Percentiles rank a stretch among this genome's conserved stretches.
These are phyloP conservation scores for Eucalyptus regnans DNA, from an alignment of 345 rosid genomes.

Conservation along the genomic window DNA sequence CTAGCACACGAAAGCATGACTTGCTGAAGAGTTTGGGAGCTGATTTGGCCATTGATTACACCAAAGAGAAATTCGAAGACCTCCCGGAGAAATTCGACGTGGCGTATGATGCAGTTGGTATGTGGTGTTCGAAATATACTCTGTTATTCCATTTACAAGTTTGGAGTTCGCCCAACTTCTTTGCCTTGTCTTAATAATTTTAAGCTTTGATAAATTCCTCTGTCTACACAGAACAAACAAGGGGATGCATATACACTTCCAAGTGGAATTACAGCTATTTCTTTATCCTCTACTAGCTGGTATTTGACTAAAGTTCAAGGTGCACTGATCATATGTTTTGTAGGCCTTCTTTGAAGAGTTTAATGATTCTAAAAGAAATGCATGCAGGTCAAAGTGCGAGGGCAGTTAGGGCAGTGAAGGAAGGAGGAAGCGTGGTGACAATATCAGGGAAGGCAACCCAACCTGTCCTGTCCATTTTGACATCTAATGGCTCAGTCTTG, in stretches of 20 bases:
- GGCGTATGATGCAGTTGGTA: conserved; percentile 74
- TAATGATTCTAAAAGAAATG: not conserved
- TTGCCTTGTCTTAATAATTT: not conserved
- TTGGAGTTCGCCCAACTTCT: not conserved
- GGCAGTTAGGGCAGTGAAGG: conserved; percentile 28
- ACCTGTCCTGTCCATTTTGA: conserved; percentile 65
- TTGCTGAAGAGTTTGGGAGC: conserved; percentile 59
- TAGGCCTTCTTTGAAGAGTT: not conserved
- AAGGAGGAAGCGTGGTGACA: conserved; percentile 85
- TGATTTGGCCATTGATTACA: conserved; percentile 83
- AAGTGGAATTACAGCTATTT: not conserved
- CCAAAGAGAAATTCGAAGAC: conserved; percentile 64
- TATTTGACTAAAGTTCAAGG: not conserved
- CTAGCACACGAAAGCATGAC: conserved; percentile 59
- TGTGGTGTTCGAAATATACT: not conserved
- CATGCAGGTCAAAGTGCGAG: conserved; percentile 61
- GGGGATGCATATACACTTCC: not conserved
- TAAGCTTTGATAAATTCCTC: not conserved
- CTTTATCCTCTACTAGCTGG: not conserved
- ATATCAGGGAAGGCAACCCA: conserved; percentile 61
- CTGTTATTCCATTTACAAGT: not conserved
- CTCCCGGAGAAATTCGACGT: conserved; percentile 63
- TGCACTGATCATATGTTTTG: not conserved
- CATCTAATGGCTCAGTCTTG: conserved; percentile 51
- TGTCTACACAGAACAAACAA: not conserved